Evolutionary conservation across 140 eudicot genomes (phyloP).

Genomic region (Cichorium intybus): DNA sequence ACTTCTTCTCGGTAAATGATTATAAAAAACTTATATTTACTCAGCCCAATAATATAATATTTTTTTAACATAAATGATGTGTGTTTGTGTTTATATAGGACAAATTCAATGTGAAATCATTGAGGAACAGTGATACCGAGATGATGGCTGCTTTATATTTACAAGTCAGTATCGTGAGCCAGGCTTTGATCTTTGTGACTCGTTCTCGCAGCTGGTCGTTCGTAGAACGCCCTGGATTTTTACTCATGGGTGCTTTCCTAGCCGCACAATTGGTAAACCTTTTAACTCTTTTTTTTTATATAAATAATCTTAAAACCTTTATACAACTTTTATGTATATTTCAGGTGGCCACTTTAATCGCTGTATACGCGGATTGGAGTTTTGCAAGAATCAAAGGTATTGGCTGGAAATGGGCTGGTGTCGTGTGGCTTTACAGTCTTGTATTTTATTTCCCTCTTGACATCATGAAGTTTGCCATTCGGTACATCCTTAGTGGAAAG

Average conservation of each 20-base stretch:
- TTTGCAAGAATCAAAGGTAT: conserved; percentile 80
- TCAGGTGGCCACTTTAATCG: conserved; percentile 80
- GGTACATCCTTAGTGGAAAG: conserved; percentile 81
- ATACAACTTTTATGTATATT: neutral
- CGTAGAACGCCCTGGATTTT: conserved; percentile 79
- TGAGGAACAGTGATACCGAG: conserved; percentile 43
- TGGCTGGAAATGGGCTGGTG: conserved; percentile 99
- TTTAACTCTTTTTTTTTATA: neutral
- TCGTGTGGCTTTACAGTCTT: conserved; percentile 80
- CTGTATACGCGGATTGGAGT: conserved; percentile 82
- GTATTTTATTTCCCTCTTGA: conserved; percentile 89
- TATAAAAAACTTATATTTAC: neutral
- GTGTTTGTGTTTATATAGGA: conserved; percentile 34
- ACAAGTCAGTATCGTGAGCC: conserved; percentile 94
- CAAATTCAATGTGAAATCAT: conserved; percentile 53
- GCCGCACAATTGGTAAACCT: conserved; percentile 81
- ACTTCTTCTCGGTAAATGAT: conserved; percentile 71
- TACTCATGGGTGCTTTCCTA: conserved; percentile 64
- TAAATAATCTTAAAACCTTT: neutral
- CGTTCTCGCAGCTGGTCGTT: conserved; percentile 93
- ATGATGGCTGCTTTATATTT: conserved; percentile 95
- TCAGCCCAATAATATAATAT: no score
- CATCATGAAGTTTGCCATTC: conserved; percentile 74
- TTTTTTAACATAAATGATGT: no score
- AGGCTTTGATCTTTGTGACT: conserved; percentile 87